Evolutionary conservation across 352 stramenopile species (phyloP), one percentile per base, ranked within the genome.

Genomic region (Pythium scleroteichum): DNA sequence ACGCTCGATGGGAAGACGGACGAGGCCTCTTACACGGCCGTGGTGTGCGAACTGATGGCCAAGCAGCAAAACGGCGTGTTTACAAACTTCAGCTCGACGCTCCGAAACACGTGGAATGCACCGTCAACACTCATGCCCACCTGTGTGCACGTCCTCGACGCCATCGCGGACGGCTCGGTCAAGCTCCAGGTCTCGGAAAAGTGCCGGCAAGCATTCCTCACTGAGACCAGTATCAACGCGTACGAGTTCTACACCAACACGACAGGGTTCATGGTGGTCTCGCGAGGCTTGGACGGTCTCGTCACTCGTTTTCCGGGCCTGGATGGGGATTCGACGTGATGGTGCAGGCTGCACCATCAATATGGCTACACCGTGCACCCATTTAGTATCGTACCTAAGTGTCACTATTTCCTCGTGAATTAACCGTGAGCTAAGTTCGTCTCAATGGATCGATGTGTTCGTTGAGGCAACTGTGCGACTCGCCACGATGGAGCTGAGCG

Each of bases 51-150:
- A 46, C 59, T 90, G 44, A 79, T 90, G 57, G 70, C 77, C 42
- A 81, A 75, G 9, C 59, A 86, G 42, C 75, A 87, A 59, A 90
- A 90, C 47, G 77, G 81, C n/a, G 79, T 85, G 12, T 88, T 90
- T 54, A 88, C 79, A 14, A 90, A 86, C 57, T 88, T 87, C 44
- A 90, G 81, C 45, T 65, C 75, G 9, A 75, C 75, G n/a, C 75
- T 88, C 19, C 79, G 78, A 9, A 42, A 76, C 13, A 76, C 82
- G 26, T 88, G 87, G 42, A 69, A 76, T 23, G 72, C 59, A 8
- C 66, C 75, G 0, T 48, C 68, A 22, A 60, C 75, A 20, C 58
- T 88, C 20, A 48, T 88, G 42, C 81, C 81, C 7, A 84, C 75
- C 44, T 90, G 81, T 45, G 70, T 88, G 29, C 62, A 72, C 10